Base-by-base conservation (phyloP, 352 stramenopile genomes). In the Globisporangium okanoganense region DNA sequence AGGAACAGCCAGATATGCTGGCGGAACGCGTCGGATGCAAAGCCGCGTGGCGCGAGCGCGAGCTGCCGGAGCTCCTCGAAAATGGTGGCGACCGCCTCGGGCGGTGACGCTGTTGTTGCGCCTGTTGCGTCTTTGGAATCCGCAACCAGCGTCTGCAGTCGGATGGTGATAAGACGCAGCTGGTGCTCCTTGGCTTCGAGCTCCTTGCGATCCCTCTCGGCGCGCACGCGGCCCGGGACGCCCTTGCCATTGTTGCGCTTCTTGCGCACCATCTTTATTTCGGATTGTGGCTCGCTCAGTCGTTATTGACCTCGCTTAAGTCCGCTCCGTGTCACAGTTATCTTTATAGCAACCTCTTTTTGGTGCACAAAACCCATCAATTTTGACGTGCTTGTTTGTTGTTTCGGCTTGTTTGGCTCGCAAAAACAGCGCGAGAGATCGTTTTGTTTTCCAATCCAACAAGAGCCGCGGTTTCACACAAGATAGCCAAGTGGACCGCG, bases 1-100 rank as follows among this genome's bases (percentile, higher is more conserved):
- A 95, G 64, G 33, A 88, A 72, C 0, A 79, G 73, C 87, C 87
- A 95, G 24, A 94, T 56, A 27, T 73, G 58, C 33, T 68, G 67
- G 2, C 87, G 74, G 16, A 94, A 71, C n/a, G 79, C 72, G 54
- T 82, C 65, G 24, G 72, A 78, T 51, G 87, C 70, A 18, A 94
- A 65, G 13, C 85, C 85, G 40, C 70, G 67, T 9, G 75, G 74
- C 16, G 72, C 69, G 31, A 89, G 66, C 33, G 85, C 85, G 25
- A 94, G 70, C 33, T 68, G 70, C n/a, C 82, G 80, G 10, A 94
- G 66, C 54, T 86, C 66, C 27, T 68, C 41, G 62, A 91, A 90
- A 9, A 66, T 24, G 14, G 56, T 38, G 16, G 35, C 47, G 18
- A 33, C 20, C 14, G 44, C 49, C 6, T 67, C 29, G 5, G 29